Conservation (phyloP, 2,329 filamentous ascomycete species). For the Knoxdaviesia capensis region DNA sequence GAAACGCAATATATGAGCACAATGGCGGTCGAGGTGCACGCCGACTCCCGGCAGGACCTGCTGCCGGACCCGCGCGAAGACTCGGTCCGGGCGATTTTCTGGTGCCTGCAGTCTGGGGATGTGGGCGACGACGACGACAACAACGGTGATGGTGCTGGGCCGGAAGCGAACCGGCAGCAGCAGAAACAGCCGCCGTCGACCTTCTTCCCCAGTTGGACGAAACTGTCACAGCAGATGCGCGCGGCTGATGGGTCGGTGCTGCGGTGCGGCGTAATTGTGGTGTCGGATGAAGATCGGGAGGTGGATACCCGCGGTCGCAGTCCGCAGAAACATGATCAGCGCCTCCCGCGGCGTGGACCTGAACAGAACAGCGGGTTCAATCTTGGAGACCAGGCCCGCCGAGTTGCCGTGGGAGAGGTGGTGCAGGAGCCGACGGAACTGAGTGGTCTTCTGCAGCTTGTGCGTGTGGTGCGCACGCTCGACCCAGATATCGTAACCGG, state of each 20-base stretch:
- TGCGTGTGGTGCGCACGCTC: slow-evolving; percentile 62
- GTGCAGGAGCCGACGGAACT: slow-evolving; percentile 62
- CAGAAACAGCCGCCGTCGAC: too few relatives aligned
- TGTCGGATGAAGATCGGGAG: too few relatives aligned
- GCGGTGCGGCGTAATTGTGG: too few relatives aligned
- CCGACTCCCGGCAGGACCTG: slow-evolving; percentile 64
- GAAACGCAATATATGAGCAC: slow-evolving; percentile 90
- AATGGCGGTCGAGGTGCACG: slow-evolving; percentile 84
- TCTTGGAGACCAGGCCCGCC: too few relatives aligned
- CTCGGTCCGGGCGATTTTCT: slow-evolving; percentile 74
- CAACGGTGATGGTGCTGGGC: slow-evolving; percentile 9
- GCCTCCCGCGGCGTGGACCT: too few relatives aligned
- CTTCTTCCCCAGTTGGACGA: too few relatives aligned
- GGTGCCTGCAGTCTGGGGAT: slow-evolving; percentile 67
- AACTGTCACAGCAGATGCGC: too few relatives aligned
- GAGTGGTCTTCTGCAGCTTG: slow-evolving; percentile 66
- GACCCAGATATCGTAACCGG: slow-evolving; percentile 90
- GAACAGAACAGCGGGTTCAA: too few relatives aligned
- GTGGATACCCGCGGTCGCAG: too few relatives aligned
- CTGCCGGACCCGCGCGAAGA: slow-evolving; percentile 82
- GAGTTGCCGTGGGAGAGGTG: slow-evolving; percentile 29
- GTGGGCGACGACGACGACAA: slow-evolving; percentile 21
- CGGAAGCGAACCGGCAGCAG: too few relatives aligned
- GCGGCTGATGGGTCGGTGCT: too few relatives aligned
- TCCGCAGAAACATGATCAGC: too few relatives aligned